Percentiles rank a stretch among this genome's conserved stretches.
These are phyloP conservation scores for Cyberlindnera amylophila DNA, from an alignment of 805 yeast species.

Conservation along the genomic window DNA sequence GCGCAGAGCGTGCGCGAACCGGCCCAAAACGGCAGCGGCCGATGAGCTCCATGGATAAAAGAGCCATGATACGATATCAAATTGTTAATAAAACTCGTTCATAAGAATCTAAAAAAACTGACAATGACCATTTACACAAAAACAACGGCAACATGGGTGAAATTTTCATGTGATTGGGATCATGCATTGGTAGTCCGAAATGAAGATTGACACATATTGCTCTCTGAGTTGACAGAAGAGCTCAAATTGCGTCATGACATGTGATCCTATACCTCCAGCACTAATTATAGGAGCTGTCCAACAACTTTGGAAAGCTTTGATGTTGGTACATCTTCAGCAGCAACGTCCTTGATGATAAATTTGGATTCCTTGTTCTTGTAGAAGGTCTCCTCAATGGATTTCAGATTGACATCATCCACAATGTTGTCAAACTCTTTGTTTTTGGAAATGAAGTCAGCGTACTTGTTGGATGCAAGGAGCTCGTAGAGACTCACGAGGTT, in stretches of 20 bases:
- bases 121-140: too few relatives aligned
- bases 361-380: conserved; percentile 22
- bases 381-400: conserved; percentile 19
- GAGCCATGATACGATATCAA: too few relatives aligned
- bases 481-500: conserved; percentile 24
- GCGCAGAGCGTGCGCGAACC: conserved; percentile 21
- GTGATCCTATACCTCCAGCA: neutral
- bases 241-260: neutral
- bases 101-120: too few relatives aligned
- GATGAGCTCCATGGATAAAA: conserved; percentile 18
- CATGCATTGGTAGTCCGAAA: too few relatives aligned
- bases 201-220: too few relatives aligned
- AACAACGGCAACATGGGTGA: too few relatives aligned
- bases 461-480: conserved; percentile 21
- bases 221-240: neutral
- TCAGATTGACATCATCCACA: conserved; percentile 18
- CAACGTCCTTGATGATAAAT: conserved; percentile 18
- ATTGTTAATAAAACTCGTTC: too few relatives aligned
- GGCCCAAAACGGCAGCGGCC: conserved; percentile 17
- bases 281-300: conserved; percentile 13
- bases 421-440: conserved; percentile 20
- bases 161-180: too few relatives aligned
- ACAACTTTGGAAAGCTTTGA: conserved; percentile 25
- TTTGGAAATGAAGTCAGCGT: conserved; percentile 19
- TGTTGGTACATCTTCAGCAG: conserved; percentile 24